Percentiles rank a stretch among this genome's conserved stretches.
phyloP scores from a whole-genome alignment of 192 early-diverging fungal species.

The Geranomyces variabilis region DNA sequence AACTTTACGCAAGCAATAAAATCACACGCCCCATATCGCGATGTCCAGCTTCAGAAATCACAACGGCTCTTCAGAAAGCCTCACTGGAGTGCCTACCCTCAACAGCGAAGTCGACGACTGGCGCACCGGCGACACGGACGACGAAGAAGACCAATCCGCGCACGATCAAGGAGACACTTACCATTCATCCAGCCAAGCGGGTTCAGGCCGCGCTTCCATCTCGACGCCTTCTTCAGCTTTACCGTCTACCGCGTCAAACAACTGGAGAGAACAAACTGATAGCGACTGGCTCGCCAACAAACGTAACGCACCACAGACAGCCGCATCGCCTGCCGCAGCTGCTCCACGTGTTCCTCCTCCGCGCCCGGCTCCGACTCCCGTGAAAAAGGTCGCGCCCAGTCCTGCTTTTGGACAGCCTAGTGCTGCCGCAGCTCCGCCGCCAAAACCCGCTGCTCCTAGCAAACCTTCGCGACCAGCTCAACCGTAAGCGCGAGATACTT shows the following conservation, averaged over 20 bases:
- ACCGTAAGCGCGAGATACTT: no score
- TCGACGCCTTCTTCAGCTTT: background rate
- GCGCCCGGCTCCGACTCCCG: background rate
- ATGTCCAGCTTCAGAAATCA: constrained; percentile 46
- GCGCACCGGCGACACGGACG: constrained; percentile 24
- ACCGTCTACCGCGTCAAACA: constrained; percentile 25
- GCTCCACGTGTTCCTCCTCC: background rate
- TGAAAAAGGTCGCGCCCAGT: constrained; percentile 4
- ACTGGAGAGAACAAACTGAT: constrained; percentile 32
- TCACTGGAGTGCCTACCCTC: constrained; percentile 28
- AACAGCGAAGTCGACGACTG: constrained; percentile 39
- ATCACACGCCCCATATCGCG: background rate
- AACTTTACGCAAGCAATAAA: background rate
- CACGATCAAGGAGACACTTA: background rate
- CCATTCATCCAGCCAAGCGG: background rate
- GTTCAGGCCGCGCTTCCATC: background rate
- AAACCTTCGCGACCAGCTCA: no score
- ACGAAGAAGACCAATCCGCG: background rate
- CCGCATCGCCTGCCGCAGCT: background rate
- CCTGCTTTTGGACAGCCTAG: background rate
- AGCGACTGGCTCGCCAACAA: constrained; percentile 30
- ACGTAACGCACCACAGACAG: background rate
- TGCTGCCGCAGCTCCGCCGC: background rate
- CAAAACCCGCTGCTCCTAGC: constrained; percentile 15
- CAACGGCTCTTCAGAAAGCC: constrained; percentile 2